phyloP scores from a whole-genome alignment of 495 filamentous ascomycete species.

The Xylaria cubensis region DNA sequence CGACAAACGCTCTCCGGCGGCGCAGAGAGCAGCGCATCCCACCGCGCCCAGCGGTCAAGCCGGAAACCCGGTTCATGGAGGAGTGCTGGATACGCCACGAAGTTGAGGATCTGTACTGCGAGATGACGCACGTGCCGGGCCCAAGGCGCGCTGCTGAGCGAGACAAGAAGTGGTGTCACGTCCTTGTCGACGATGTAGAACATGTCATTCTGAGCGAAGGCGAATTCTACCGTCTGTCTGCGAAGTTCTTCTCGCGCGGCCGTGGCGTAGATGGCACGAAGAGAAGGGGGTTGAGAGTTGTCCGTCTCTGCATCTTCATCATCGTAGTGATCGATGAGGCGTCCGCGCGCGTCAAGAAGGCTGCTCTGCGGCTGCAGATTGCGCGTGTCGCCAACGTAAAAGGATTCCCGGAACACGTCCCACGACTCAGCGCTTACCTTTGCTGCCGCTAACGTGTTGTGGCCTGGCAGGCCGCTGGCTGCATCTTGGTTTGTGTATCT shows the following conservation, averaged over 20 bases:
- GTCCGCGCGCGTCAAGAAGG: neutral
- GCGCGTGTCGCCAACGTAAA: neutral
- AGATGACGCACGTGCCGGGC: neutral
- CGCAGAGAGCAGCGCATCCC: neutral
- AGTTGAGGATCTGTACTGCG: neutral
- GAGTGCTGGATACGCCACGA: neutral
- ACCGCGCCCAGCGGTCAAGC: neutral
- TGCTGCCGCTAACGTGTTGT: constrained; percentile 8
- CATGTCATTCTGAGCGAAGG: neutral
- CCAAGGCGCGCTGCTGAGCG: neutral
- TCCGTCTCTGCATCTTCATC: neutral
- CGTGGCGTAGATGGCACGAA: neutral
- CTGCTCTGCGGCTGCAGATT: neutral
- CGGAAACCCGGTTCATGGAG: neutral
- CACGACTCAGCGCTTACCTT: constrained; percentile 3
- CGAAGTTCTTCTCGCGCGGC: constrained; percentile 13
- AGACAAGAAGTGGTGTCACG: neutral
- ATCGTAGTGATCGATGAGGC: neutral
- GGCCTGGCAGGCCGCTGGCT: neutral
- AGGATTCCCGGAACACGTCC: neutral
- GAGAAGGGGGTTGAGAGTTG: neutral
- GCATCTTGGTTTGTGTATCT: neutral
- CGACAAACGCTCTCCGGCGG: neutral
- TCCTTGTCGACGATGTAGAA: constrained; percentile 2
- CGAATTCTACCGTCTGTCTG: neutral